Evolutionary conservation across 805 yeast species (phyloP).

Genomic region (Kodamaea jinghongensis): DNA sequence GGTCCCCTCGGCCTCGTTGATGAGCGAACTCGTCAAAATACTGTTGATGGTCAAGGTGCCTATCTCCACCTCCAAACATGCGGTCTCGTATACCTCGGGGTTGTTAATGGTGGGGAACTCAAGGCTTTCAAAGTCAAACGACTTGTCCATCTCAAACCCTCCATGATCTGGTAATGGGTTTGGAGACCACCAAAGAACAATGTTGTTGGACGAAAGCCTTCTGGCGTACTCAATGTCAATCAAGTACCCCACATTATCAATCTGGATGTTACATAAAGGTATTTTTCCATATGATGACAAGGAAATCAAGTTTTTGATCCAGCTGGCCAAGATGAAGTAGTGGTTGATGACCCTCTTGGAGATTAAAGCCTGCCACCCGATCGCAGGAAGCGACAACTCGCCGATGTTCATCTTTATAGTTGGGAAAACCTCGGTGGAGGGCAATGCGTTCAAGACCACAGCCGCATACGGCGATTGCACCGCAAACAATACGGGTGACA

Average conservation of each 20-base stretch:
- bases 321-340: conserved; percentile 66
- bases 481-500: conserved; percentile 60
- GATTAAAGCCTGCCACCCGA: conserved; percentile 77
- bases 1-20: conserved; percentile 86
- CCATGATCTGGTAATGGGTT: conserved; percentile 80
- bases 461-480: conserved; percentile 68
- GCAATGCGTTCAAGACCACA: conserved; percentile 46
- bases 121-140: conserved; percentile 53
- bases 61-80: conserved; percentile 75
- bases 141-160: conserved; percentile 65
- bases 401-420: conserved; percentile 57
- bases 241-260: conserved; percentile 73
- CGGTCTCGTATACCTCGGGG: conserved; percentile 75
- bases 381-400: conserved; percentile 62
- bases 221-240: conserved; percentile 89
- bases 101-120: conserved; percentile 70
- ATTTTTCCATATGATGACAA: conserved; percentile 72
- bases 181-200: conserved; percentile 93
- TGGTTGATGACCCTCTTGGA: conserved; percentile 66
- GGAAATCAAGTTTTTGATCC: conserved; percentile 65
- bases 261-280: conserved; percentile 81
- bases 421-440: conserved; percentile 56
- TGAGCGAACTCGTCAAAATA: conserved; percentile 74
- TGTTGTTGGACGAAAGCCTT: conserved; percentile 56
- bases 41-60: conserved; percentile 84